These are phyloP conservation scores for Alternaria sp. DNA, from an alignment of 2,329 filamentous ascomycete species.

Conservation along the genomic window DNA sequence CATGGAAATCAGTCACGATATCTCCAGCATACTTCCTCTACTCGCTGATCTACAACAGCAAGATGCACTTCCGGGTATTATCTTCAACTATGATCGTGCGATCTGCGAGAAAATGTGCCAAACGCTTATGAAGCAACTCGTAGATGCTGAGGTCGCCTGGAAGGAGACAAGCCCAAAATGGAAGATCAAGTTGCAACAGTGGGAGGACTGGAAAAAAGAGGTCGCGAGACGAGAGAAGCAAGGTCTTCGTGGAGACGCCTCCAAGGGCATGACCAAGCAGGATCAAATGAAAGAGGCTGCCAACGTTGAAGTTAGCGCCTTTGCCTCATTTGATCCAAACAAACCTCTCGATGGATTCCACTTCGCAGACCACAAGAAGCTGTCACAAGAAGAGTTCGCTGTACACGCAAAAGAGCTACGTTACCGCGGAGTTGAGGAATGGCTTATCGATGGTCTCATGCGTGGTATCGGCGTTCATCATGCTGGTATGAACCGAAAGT, in stretches of 20 bases:
- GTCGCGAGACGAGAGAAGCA: conserved; percentile 55
- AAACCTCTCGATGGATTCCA: conserved; percentile 69
- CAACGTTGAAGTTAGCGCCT: conserved; percentile 63
- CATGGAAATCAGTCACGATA: conserved; percentile 35
- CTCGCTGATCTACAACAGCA: conserved; percentile 68
- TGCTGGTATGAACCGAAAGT: conserved; percentile 79
- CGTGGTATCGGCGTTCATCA: conserved; percentile 81
- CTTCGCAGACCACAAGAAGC: conserved; percentile 70
- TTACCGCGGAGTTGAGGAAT: conserved; percentile 59
- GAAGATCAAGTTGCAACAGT: conserved; percentile 67
- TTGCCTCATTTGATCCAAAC: conserved; percentile 72
- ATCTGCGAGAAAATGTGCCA: conserved; percentile 68
- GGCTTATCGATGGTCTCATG: conserved; percentile 67
- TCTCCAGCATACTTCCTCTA: conserved; percentile 63
- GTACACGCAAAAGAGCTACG: conserved; percentile 62
- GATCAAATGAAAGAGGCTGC: conserved; percentile 67
- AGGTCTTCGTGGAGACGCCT: conserved; percentile 56
- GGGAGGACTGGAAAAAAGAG: conserved; percentile 64
- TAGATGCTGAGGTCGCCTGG: conserved; percentile 63
- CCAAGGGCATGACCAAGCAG: conserved; percentile 61
- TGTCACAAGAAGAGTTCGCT: conserved; percentile 66
- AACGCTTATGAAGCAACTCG: conserved; percentile 62
- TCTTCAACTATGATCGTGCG: conserved; percentile 78
- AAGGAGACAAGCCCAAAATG: conserved; percentile 67
- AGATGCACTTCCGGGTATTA: conserved; percentile 73